Evolutionary conservation across 202 grass and related monocot genomes (phyloP).

Genomic region (Tripidium arundinaceum): DNA sequence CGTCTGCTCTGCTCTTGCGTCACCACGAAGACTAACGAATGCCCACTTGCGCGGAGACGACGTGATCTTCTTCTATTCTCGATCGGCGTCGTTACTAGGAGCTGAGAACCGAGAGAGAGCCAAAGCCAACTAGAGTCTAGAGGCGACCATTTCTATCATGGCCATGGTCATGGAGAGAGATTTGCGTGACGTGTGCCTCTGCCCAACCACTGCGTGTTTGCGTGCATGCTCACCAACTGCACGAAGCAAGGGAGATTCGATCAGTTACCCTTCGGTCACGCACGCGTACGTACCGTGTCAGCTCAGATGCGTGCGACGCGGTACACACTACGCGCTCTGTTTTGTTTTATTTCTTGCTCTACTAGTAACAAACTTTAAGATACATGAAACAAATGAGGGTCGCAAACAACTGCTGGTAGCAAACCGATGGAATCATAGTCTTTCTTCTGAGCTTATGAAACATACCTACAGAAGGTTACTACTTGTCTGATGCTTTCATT

Average conservation of each 20-base stretch:
- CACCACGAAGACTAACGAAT: neutral
- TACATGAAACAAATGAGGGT: too few relatives aligned
- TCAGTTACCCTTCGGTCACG: neutral
- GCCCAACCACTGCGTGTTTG: slow-evolving; percentile 18
- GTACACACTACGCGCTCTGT: neutral
- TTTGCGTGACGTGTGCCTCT: neutral
- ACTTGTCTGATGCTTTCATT: too few relatives aligned
- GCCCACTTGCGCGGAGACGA: slow-evolving; percentile 19
- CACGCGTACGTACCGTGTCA: neutral
- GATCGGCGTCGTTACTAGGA: neutral
- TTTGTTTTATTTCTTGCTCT: neutral
- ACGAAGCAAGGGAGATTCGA: neutral
- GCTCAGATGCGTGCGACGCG: neutral
- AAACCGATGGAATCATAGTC: too few relatives aligned
- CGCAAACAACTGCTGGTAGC: too few relatives aligned
- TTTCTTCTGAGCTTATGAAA: too few relatives aligned
- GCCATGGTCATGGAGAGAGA: neutral
- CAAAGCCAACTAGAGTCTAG: neutral
- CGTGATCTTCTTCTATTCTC: neutral
- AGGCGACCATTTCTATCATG: slow-evolving; percentile 1
- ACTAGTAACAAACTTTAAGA: neutral
- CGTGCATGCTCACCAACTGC: slow-evolving; percentile 3
- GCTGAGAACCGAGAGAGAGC: neutral
- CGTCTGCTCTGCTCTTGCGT: neutral
- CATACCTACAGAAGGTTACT: too few relatives aligned